Base-by-base conservation (phyloP, 805 yeast species). In the Torulaspora indica region DNA sequence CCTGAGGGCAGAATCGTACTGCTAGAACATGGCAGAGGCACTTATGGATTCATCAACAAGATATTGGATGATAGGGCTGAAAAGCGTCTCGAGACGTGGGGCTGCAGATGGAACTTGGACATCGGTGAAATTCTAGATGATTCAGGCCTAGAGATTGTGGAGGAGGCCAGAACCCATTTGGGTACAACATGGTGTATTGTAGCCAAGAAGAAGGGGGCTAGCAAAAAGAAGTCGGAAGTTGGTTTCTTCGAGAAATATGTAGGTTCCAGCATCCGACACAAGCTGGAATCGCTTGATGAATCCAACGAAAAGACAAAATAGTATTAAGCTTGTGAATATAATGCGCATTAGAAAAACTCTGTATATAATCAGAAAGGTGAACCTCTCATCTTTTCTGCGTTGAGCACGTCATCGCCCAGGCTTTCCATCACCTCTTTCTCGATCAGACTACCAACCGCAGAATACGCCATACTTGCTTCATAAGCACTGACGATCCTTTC, bases 51-150 rank as follows among this genome's bases (percentile, higher is more conserved):
- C 41, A 76, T 93, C 53, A 93, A 93, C 66, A 75, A 78, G 23
- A 79, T 84, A 44, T 71, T 93, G 63, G 97, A 93, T 63, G 77
- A 78, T 48, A 74, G 93, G 50, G 90, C 96, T 3, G 89, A 79
- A 49, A 77, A 79, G 54, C 82, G 96, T 66, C 77, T 90, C 68
- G 78, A 83, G 47, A 79, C 82, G 3, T 93, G 98, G 97, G 98
- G 96, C 1, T 93, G 98, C 66, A 73, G 98, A 59, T 93, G 98
- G 97, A 93, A 93, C 61, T 70, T 93, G 51, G 98, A 93, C 60
- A 86, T 93, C 53, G 95, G 90, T 18, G 95, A 84, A 55, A 72
- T 93, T 32, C 74, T 93, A 22, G 90, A 85, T 60, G 80, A 79
- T 46, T 81, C 95, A 5, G 95, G 95, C 0, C 71, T 93, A 44